phyloP scores from a whole-genome alignment of 768 basidiomycete genomes.

The Coprinellus micaceus region DNA sequence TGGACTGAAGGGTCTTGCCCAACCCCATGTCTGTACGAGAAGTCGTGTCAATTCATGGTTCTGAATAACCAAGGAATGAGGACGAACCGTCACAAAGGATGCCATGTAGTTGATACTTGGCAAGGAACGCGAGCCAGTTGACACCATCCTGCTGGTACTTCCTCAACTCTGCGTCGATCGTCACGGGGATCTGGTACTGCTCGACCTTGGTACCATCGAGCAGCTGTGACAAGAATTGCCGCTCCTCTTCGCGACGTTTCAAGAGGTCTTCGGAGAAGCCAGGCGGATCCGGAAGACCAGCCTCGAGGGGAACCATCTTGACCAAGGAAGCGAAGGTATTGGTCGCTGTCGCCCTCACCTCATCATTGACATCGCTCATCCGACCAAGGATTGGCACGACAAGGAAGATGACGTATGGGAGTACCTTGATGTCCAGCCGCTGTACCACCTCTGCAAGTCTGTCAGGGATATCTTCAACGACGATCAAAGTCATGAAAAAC shows the following conservation, averaged over 20 bases:
- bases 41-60: neutral
- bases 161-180: slow-evolving; percentile 89
- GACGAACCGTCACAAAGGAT: slow-evolving; percentile 91
- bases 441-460: slow-evolving; percentile 80
- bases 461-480: too few relatives aligned
- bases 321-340: slow-evolving; percentile 95
- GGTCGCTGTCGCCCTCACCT: slow-evolving; percentile 90
- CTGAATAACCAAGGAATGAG: neutral
- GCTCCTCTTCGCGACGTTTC: slow-evolving; percentile 79
- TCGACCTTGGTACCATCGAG: slow-evolving; percentile 95
- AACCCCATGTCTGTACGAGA: slow-evolving; percentile 88
- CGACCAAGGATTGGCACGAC: slow-evolving; percentile 94
- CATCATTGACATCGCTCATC: slow-evolving; percentile 94
- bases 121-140: slow-evolving; percentile 97
- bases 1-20: slow-evolving; percentile 96
- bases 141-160: slow-evolving; percentile 99
- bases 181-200: slow-evolving; percentile 79
- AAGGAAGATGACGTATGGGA: slow-evolving; percentile 96
- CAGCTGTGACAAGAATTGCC: slow-evolving; percentile 88
- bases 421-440: slow-evolving; percentile 85
- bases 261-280: slow-evolving; percentile 88
- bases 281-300: slow-evolving; percentile 93
- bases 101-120: slow-evolving; percentile 96
- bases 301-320: slow-evolving; percentile 98
- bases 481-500: too few relatives aligned